Evolutionary conservation across 345 rosid genomes (phyloP).

Genomic region (Moricandia arvensis): DNA sequence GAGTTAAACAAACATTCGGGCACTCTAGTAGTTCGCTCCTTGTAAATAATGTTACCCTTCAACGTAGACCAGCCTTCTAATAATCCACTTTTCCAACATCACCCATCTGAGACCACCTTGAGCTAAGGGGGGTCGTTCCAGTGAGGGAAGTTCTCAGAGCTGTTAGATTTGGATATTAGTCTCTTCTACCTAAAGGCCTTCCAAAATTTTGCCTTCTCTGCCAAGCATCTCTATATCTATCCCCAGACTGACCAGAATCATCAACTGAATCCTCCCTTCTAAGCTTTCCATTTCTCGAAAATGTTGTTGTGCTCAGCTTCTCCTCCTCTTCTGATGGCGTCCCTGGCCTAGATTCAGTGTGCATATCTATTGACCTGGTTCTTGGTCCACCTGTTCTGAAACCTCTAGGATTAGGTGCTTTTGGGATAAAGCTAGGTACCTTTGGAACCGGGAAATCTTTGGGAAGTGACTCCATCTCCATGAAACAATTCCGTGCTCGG

Average conservation of each 20-base stretch:
- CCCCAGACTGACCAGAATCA: slow-evolving; percentile 62
- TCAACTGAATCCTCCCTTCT: slow-evolving; percentile 59
- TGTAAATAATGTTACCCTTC: no score
- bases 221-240: slow-evolving; percentile 75
- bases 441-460: slow-evolving; percentile 47
- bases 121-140: neutral
- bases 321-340: slow-evolving; percentile 75
- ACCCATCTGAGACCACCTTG: neutral
- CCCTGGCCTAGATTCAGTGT: slow-evolving; percentile 65
- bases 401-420: slow-evolving; percentile 57
- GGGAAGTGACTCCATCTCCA: slow-evolving; percentile 91
- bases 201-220: slow-evolving; percentile 56
- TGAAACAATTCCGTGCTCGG: slow-evolving; percentile 71
- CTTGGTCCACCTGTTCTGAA: slow-evolving; percentile 70
- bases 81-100: no score
- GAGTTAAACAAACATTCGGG: no score
- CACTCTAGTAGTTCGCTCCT: no score
- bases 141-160: neutral
- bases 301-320: slow-evolving; percentile 46
- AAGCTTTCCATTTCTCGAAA: slow-evolving; percentile 58
- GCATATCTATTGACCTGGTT: slow-evolving; percentile 60
- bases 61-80: no score
- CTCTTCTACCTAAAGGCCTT: slow-evolving; percentile 52
- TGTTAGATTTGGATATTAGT: slow-evolving; percentile 15
- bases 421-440: slow-evolving; percentile 55